Percentiles rank a stretch among this genome's conserved stretches.
Evolutionary conservation across 2,329 filamentous ascomycete species (phyloP).

Genomic region (Diplodia sapinea): DNA sequence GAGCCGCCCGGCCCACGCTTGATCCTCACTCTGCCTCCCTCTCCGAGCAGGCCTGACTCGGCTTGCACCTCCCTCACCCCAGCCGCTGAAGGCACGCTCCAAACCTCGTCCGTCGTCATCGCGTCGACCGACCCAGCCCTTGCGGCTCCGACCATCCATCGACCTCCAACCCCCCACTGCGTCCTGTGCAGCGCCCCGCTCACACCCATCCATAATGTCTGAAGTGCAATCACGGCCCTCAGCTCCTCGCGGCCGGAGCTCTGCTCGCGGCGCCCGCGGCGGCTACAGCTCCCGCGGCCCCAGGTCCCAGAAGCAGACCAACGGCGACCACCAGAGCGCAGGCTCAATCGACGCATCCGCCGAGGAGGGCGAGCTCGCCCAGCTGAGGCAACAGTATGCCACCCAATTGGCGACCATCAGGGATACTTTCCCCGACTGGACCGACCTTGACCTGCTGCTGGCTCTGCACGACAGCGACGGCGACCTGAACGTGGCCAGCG

Average conservation of each 20-base stretch:
- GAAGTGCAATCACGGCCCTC: conserved; percentile 86
- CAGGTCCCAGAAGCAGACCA: conserved; percentile 59
- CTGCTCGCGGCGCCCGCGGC: conserved; percentile 83
- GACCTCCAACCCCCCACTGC: conserved; percentile 39
- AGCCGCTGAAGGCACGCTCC: conserved; percentile 18
- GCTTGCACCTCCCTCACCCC: conserved; percentile 17
- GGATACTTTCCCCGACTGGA: conserved; percentile 95
- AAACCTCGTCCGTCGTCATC: conserved; percentile 24
- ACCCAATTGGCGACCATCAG: conserved; percentile 79
- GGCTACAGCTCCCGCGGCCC: conserved; percentile 64
- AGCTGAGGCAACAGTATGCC: conserved; percentile 89
- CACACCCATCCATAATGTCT: conserved; percentile 71
- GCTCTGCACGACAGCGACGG: conserved; percentile 87
- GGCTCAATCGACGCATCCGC: conserved; percentile 66
- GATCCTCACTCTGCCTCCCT: conserved; percentile 22
- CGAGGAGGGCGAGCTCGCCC: conserved; percentile 87
- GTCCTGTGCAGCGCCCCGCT: conserved; percentile 37
- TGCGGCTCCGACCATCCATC: conserved; percentile 44
- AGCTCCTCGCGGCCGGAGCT: conserved; percentile 86
- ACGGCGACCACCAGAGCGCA: conserved; percentile 70
- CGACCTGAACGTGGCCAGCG: conserved; percentile 73
- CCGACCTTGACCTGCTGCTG: conserved; percentile 91
- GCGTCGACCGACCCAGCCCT: conserved; percentile 33
- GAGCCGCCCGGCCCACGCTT: conserved; percentile 25
- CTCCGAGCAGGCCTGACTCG: conserved; percentile 16